Base-by-base conservation (phyloP, 2,329 filamentous ascomycete genomes). In the Kalmusia sp. region DNA sequence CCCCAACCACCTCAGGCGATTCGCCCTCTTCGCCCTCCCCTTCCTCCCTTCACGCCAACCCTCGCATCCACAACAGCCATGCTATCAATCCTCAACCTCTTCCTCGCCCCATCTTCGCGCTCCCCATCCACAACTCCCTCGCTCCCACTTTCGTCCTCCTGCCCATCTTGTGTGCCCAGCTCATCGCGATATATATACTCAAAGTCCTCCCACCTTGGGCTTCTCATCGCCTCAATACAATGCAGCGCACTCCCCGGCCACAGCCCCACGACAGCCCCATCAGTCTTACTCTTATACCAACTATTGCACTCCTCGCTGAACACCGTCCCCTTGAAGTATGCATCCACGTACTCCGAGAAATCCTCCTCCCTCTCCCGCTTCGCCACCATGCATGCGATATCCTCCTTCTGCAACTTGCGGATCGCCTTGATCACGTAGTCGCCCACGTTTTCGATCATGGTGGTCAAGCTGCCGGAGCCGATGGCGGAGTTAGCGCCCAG, bases 381-480 rank as follows among this genome's bases (percentile, higher is more conserved):
- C 15, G 65, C 62, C 1, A 55, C 57, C 74, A 78, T 77, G 39
- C 58, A 53, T 3, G 70, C 72, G 44, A 78, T 70, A 45, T 76
- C 74, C 3, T 79, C 76, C 40, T 74, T 74, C 46, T 78, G 76
- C 5, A 79, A 56, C 62, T 78, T 78, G 45, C 76, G 71, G 28
- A 78, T 66, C 8, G 66, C 63, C 49, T 71, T 70, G 58, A 74
- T 54, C 51, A 76, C 68, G 59, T 77, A 77, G 59, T 75, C 72
- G 54, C 70, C 72, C 0, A 72, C 64, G 24, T 57, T 63, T 49
- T 76, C 74, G 41, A 77, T 77, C 74, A 77, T 77, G 58, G 65
- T 72, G 11, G 75, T 77, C 12, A 78, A 61, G 12, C 58, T 64
- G 30, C 76, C 76, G 12, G 73, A 67, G 30, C 75, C 74, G 45